Conservation (phyloP, 2,329 filamentous ascomycete species). For the Stachybotrys chartarum region DNA sequence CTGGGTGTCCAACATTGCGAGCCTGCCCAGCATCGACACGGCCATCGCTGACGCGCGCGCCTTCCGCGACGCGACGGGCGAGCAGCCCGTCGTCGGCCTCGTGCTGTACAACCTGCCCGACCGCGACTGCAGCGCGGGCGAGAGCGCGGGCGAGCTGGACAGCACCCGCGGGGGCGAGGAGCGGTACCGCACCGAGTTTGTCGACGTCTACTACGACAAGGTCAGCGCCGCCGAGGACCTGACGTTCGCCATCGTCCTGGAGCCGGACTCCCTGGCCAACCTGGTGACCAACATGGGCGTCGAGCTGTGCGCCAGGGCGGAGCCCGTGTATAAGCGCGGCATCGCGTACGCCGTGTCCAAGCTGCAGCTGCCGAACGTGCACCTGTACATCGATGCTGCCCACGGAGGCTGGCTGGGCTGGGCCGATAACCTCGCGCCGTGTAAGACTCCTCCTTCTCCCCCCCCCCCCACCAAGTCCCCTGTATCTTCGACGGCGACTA, state of each 20-base stretch:
- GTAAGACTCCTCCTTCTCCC: not conserved
- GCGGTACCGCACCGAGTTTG: slow-evolving; percentile 31
- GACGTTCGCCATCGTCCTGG: slow-evolving; percentile 34
- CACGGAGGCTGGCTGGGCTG: slow-evolving; percentile 60
- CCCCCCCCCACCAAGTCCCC: not conserved
- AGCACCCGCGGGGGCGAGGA: slow-evolving; percentile 26
- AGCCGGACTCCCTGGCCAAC: slow-evolving; percentile 37
- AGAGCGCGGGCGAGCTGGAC: slow-evolving; percentile 32
- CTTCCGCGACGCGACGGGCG: slow-evolving; percentile 23
- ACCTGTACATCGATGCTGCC: slow-evolving; percentile 57
- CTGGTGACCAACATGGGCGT: slow-evolving; percentile 30
- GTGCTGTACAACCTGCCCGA: slow-evolving; percentile 39
- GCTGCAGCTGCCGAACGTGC: slow-evolving; percentile 53
- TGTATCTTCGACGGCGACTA: not conserved
- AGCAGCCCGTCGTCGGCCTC: slow-evolving; percentile 32
- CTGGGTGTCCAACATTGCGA: slow-evolving; percentile 30
- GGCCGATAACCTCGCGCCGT: slow-evolving; percentile 45
- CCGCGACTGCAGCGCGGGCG: slow-evolving; percentile 36
- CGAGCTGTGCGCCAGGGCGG: slow-evolving; percentile 28
- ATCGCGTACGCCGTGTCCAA: slow-evolving; percentile 45
- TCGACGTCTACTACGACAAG: slow-evolving; percentile 30
- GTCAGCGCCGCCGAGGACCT: slow-evolving; percentile 27
- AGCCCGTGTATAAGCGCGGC: slow-evolving; percentile 26
- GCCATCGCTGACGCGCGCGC: slow-evolving; percentile 29
- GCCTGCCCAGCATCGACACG: slow-evolving; percentile 29